phyloP scores from a whole-genome alignment of 352 stramenopile species.

The Phytophthora cryptogea region DNA sequence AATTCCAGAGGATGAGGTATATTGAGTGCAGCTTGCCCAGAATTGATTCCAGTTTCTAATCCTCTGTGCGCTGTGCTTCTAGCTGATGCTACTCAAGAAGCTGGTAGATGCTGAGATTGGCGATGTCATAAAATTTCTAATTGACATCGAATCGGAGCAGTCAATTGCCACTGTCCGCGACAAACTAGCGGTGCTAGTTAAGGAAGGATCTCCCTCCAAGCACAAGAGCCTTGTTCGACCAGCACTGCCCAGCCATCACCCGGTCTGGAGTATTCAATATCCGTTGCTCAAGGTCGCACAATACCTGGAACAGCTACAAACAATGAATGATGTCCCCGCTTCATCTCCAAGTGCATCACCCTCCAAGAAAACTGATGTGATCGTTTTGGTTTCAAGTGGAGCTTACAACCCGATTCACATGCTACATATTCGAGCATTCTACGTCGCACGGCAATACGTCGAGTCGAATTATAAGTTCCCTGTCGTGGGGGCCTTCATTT shows the following conservation, averaged over 20 bases:
- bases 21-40: background rate
- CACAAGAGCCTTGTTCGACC: constrained; percentile 33
- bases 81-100: constrained; percentile 74
- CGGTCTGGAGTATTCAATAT: constrained; percentile 70
- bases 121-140: constrained; percentile 68
- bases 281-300: constrained; percentile 72
- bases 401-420: constrained; percentile 84
- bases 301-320: constrained; percentile 55
- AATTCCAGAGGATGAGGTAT: constrained; percentile 64
- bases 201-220: constrained; percentile 65
- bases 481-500: constrained; percentile 80
- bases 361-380: constrained; percentile 53
- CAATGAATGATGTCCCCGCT: background rate
- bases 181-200: constrained; percentile 45
- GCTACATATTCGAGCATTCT: constrained; percentile 77
- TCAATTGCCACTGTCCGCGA: constrained; percentile 33
- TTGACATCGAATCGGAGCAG: constrained; percentile 49
- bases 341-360: constrained; percentile 23
- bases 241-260: constrained; percentile 41
- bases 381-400: constrained; percentile 75
- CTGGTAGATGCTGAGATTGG: constrained; percentile 73
- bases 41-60: constrained; percentile 4
- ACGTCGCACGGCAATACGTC: constrained; percentile 76
- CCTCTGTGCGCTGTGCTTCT: background rate
- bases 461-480: constrained; percentile 82